Conservation (phyloP, 768 basidiomycete genomes). For the Saitozyma sp. region DNA sequence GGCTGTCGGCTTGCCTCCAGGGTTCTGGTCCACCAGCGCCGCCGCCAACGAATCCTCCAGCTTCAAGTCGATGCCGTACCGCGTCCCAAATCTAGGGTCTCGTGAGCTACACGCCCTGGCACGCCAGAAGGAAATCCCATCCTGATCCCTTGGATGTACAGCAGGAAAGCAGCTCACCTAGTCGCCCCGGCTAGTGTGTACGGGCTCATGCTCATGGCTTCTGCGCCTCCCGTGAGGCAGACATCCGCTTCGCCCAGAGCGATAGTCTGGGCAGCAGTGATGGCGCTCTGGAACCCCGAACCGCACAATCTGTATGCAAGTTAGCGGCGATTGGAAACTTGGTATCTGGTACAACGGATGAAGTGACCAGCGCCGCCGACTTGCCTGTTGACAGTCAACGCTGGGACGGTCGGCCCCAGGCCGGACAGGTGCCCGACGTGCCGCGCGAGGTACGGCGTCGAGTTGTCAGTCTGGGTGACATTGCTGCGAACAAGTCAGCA, state of each 20-base stretch:
- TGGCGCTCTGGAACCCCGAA: constrained; percentile 53
- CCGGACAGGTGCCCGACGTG: constrained; percentile 55
- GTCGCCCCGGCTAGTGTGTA: constrained; percentile 51
- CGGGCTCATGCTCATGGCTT: constrained; percentile 51
- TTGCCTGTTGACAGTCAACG: constrained; percentile 53
- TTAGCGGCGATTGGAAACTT: neutral
- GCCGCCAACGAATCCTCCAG: constrained; percentile 54
- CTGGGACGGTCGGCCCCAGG: constrained; percentile 50
- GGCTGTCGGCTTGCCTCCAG: constrained; percentile 45
- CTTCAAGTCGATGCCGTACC: constrained; percentile 54
- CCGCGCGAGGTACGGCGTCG: constrained; percentile 53
- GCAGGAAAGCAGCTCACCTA: constrained; percentile 24
- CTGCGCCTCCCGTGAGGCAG: constrained; percentile 52
- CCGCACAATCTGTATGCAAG: constrained; percentile 49
- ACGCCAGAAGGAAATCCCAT: no score
- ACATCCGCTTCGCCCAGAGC: constrained; percentile 52
- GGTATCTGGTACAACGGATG: no score
- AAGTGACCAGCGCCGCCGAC: constrained; percentile 4
- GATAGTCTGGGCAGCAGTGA: constrained; percentile 54
- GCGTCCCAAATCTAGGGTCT: constrained; percentile 45
- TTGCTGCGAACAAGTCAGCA: constrained; percentile 27
- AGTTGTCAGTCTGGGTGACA: constrained; percentile 53
- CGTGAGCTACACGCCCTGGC: neutral
- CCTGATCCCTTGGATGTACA: neutral
- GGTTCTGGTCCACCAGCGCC: constrained; percentile 53